These are phyloP conservation scores for Echria macrotheca DNA, from an alignment of 495 filamentous ascomycete species.

Conservation along the genomic window DNA sequence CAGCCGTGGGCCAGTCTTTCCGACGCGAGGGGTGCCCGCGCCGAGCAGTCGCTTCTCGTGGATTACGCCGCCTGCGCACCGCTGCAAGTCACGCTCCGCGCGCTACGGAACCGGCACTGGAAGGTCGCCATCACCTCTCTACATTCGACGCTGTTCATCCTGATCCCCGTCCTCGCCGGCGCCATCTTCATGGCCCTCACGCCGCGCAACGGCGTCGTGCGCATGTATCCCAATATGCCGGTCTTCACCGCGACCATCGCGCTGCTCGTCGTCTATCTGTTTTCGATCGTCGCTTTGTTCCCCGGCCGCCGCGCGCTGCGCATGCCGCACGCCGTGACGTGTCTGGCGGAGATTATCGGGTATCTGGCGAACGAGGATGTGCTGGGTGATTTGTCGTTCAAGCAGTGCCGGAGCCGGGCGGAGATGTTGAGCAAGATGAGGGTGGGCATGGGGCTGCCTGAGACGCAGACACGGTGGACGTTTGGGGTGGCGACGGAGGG, in stretches of 20 bases:
- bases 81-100: conserved; percentile 55
- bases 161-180: conserved; percentile 70
- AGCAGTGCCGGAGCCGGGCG: conserved; percentile 18
- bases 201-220: conserved; percentile 48
- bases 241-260: conserved; percentile 64
- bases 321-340: conserved; percentile 64
- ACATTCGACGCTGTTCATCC: conserved; percentile 55
- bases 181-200: conserved; percentile 79
- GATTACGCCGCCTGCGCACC: conserved; percentile 66
- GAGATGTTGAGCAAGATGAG: conserved; percentile 33
- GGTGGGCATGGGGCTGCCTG: conserved; percentile 23
- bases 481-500: conserved; percentile 24
- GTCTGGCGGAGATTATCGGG: conserved; percentile 68
- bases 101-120: conserved; percentile 60
- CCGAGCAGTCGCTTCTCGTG: conserved; percentile 64
- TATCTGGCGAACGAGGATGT: conserved; percentile 68
- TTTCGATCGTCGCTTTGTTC: conserved; percentile 43
- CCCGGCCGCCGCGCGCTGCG: conserved; percentile 52
- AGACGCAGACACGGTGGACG: conserved; percentile 31
- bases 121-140: conserved; percentile 65
- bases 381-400: conserved; percentile 61
- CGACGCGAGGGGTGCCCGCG: conserved; percentile 51
- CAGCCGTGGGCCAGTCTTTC: conserved; percentile 68
- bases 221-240: conserved; percentile 63
- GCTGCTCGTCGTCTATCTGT: conserved; percentile 60